A percentile compares a stretch with the other conserved stretches of the same genome.
Conservation (phyloP, 352 stramenopile genomes). For the Plasmopara halstedii region DNA sequence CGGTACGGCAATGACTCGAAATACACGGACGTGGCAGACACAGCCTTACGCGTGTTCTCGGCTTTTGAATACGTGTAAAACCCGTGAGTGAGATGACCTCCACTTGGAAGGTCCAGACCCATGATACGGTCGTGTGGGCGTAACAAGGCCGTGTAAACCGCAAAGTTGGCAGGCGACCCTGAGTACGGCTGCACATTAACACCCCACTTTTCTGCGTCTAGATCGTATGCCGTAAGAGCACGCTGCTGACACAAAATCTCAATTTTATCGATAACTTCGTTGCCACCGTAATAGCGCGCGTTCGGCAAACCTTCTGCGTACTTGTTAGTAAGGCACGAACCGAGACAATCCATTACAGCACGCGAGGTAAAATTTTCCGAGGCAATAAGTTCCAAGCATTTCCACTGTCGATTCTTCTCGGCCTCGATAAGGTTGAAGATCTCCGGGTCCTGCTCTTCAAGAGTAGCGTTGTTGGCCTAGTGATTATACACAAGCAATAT, state of each 20-base stretch:
- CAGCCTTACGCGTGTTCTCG: slow-evolving; percentile 94
- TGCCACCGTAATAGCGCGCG: slow-evolving; percentile 97
- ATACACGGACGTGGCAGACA: slow-evolving; percentile 99
- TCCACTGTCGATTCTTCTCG: slow-evolving; percentile 97
- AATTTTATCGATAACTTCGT: slow-evolving; percentile 96
- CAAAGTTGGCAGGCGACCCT: slow-evolving; percentile 98
- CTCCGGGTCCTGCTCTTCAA: slow-evolving; percentile 94
- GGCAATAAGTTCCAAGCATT: slow-evolving; percentile 97
- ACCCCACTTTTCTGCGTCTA: slow-evolving; percentile 93
- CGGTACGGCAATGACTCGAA: slow-evolving; percentile 98
- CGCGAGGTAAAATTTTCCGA: slow-evolving; percentile 99
- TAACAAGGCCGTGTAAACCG: slow-evolving; percentile 97
- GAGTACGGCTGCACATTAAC: slow-evolving; percentile 99
- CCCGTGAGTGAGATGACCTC: slow-evolving; percentile 98
- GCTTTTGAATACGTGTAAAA: slow-evolving; percentile 98
- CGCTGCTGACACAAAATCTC: slow-evolving; percentile 93
- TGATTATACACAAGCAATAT: slow-evolving; percentile 1
- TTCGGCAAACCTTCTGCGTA: slow-evolving; percentile 97
- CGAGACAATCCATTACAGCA: slow-evolving; percentile 98
- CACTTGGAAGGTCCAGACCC: slow-evolving; percentile 97
- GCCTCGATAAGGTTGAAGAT: slow-evolving; percentile 98
- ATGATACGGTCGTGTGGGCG: slow-evolving; percentile 99
- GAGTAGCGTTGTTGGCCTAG: slow-evolving; percentile 60
- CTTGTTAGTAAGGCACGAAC: slow-evolving; percentile 99
- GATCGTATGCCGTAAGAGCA: slow-evolving; percentile 90